These are phyloP conservation scores for Nigrospora oryzae DNA, from an alignment of 2,329 filamentous ascomycete genomes.

Conservation along the genomic window DNA sequence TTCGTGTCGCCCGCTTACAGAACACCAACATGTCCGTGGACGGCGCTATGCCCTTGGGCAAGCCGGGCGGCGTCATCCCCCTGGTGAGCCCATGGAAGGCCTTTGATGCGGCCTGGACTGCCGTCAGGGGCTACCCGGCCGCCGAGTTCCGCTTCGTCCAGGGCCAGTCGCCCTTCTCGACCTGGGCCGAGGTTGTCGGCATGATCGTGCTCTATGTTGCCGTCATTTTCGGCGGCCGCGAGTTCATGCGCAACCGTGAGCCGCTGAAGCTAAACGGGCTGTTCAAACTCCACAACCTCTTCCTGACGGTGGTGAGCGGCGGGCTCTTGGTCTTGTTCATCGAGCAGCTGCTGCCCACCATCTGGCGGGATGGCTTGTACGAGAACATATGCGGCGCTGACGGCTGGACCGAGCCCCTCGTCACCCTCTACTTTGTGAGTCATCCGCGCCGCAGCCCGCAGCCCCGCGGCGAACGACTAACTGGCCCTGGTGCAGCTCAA, in stretches of 20 bases:
- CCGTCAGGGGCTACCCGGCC: constrained; percentile 68
- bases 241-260: constrained; percentile 78
- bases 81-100: constrained; percentile 76
- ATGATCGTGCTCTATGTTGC: constrained; percentile 82
- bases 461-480: neutral
- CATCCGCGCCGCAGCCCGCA: neutral
- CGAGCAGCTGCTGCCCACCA: constrained; percentile 81
- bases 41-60: neutral
- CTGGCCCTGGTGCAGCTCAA: constrained; percentile 56
- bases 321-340: constrained; percentile 73
- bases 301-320: constrained; percentile 76
- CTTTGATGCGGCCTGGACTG: constrained; percentile 76
- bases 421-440: constrained; percentile 85
- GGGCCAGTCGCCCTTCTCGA: constrained; percentile 80
- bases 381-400: constrained; percentile 70
- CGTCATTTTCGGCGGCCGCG: constrained; percentile 83
- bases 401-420: constrained; percentile 84
- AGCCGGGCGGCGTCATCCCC: constrained; percentile 41
- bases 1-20: no score
- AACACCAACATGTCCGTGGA: constrained; percentile 1
- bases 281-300: constrained; percentile 94
- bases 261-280: constrained; percentile 80
- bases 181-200: constrained; percentile 67
- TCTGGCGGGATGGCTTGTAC: constrained; percentile 74
- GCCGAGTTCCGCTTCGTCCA: constrained; percentile 76